A percentile compares a stretch with the other conserved stretches of the same genome.
Conservation (phyloP, 345 rosid genomes). For the Citrus hindsii region DNA sequence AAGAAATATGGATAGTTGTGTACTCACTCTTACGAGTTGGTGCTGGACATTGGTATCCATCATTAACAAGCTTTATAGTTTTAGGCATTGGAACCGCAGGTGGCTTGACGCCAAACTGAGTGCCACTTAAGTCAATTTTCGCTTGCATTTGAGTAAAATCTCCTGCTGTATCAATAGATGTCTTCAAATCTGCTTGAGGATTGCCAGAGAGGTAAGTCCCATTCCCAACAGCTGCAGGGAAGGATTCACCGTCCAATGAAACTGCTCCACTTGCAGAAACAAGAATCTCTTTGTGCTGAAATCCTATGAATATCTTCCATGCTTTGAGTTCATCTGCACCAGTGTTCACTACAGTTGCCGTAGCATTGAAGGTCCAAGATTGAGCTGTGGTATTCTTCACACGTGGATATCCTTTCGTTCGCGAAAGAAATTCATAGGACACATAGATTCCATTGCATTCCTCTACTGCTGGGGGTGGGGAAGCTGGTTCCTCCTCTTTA, state of each 20-base stretch:
- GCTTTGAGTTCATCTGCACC: slow-evolving; percentile 40
- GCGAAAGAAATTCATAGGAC: slow-evolving; percentile 23
- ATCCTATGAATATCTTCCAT: slow-evolving; percentile 47
- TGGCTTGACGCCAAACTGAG: slow-evolving; percentile 31
- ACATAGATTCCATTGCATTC: slow-evolving; percentile 37
- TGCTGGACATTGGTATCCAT: slow-evolving; percentile 44
- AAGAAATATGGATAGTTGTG: not conserved
- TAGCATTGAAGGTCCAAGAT: slow-evolving; percentile 48
- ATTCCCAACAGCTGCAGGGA: slow-evolving; percentile 47
- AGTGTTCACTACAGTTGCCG: slow-evolving; percentile 30
- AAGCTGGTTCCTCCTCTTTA: not conserved
- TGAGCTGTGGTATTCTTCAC: slow-evolving; percentile 39
- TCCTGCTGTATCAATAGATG: slow-evolving; percentile 51
- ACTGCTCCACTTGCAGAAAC: slow-evolving; percentile 33
- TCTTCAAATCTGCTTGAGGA: slow-evolving; percentile 38
- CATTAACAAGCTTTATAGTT: slow-evolving; percentile 31
- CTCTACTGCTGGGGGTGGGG: slow-evolving; percentile 25
- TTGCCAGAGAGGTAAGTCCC: slow-evolving; percentile 41
- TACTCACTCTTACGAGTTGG: slow-evolving; percentile 10
- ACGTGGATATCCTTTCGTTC: slow-evolving; percentile 29
- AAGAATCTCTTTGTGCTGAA: slow-evolving; percentile 39
- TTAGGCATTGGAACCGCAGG: slow-evolving; percentile 34
- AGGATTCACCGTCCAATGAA: slow-evolving; percentile 27
- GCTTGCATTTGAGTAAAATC: slow-evolving; percentile 30
- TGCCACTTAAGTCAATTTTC: slow-evolving; percentile 35